Evolutionary conservation across 306 rosid genomes (phyloP).

Genomic region (Fragaria vesca): DNA sequence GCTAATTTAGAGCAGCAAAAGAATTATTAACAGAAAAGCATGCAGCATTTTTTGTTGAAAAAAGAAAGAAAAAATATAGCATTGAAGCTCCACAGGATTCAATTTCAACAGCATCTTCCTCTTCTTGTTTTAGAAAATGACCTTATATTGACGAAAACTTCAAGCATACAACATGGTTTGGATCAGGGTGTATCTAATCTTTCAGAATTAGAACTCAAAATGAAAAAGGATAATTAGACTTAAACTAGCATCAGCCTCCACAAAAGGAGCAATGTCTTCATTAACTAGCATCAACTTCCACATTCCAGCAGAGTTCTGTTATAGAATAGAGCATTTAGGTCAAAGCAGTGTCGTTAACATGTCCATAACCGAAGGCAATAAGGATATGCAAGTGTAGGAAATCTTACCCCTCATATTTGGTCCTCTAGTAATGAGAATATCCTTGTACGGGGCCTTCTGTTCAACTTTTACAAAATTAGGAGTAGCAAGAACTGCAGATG

Average conservation of each 20-base stretch:
- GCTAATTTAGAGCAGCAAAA: no score
- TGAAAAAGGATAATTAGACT: not conserved
- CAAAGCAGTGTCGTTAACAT: not conserved
- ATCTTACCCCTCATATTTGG: conserved; percentile 44
- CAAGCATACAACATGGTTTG: not conserved
- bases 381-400: not conserved
- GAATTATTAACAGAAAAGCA: no score
- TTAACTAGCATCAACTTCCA: not conserved
- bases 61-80: no score
- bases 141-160: no score
- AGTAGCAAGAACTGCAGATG: conserved; percentile 57
- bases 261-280: not conserved
- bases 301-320: not conserved
- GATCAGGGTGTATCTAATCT: not conserved
- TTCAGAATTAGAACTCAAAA: not conserved
- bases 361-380: not conserved
- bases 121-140: no score
- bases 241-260: not conserved
- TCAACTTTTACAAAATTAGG: conserved; percentile 51
- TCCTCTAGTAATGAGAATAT: conserved; percentile 70
- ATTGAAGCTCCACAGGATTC: no score
- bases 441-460: conserved; percentile 56
- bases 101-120: no score
- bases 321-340: not conserved
- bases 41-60: no score